A percentile compares a stretch with the other conserved stretches of the same genome.
Evolutionary conservation across 768 basidiomycete species (phyloP).

Genomic region (Amanita jacksonii): DNA sequence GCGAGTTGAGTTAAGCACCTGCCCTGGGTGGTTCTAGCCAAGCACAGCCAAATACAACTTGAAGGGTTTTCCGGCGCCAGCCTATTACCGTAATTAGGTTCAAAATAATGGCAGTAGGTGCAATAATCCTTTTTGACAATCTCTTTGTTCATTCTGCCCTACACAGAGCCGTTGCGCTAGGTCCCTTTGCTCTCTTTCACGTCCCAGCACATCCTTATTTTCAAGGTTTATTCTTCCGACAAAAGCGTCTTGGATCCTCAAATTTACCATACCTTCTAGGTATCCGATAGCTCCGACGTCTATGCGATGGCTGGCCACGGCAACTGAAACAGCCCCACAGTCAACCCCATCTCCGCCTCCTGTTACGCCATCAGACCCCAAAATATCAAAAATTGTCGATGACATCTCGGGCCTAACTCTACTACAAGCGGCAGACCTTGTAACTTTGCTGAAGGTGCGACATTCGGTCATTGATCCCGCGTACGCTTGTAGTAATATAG

Average conservation of each 20-base stretch:
- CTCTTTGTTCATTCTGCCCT: not conserved
- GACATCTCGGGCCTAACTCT: slow-evolving; percentile 84
- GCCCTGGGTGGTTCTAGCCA: not conserved
- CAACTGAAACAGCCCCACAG: slow-evolving; percentile 34
- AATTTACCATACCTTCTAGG: slow-evolving; percentile 16
- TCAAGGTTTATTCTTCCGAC: slow-evolving; percentile 22
- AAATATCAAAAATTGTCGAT: slow-evolving; percentile 78
- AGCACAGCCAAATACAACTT: slow-evolving; percentile 1
- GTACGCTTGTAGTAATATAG: not conserved
- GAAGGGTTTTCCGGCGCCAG: not conserved
- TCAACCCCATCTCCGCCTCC: slow-evolving; percentile 34
- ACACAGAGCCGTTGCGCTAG: slow-evolving; percentile 36
- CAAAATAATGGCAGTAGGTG: slow-evolving; percentile 5
- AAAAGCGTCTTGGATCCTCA: slow-evolving; percentile 1
- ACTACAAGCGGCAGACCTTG: slow-evolving; percentile 92
- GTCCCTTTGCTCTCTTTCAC: slow-evolving; percentile 32
- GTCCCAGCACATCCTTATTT: slow-evolving; percentile 21
- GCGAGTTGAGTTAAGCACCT: not conserved
- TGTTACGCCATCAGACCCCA: slow-evolving; percentile 43
- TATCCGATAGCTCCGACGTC: slow-evolving; percentile 27
- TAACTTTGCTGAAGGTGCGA: slow-evolving; percentile 77
- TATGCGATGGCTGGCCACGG: slow-evolving; percentile 50
- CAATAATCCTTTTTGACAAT: not conserved
- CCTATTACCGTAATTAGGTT: not conserved
- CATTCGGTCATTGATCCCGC: not conserved